Conservation (phyloP, 257 asterid species). For the Solanum ossicruentum region DNA sequence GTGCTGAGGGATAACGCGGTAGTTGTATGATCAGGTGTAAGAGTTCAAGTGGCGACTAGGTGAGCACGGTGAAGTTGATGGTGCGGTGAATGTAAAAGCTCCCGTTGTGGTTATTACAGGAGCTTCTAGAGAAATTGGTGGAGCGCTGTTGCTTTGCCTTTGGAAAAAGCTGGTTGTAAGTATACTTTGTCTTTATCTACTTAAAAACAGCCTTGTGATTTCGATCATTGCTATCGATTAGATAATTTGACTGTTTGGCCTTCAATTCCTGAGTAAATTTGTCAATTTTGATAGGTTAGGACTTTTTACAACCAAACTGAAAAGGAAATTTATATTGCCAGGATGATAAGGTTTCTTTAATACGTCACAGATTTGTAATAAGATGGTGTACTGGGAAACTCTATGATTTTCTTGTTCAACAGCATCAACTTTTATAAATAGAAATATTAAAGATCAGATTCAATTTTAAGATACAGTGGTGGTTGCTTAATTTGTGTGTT, state of each 20-base stretch:
- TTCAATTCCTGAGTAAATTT: neutral
- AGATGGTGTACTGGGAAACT: neutral
- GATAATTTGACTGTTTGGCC: neutral
- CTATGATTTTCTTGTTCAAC: neutral
- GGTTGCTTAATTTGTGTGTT: neutral
- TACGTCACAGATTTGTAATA: neutral
- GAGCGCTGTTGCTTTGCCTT: constrained; percentile 8
- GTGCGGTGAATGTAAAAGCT: neutral
- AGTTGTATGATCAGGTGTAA: neutral
- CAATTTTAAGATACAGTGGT: neutral
- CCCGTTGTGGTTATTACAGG: constrained; percentile 7
- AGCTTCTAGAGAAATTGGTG: constrained; percentile 8
- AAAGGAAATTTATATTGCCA: neutral
- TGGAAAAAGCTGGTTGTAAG: constrained; percentile 10
- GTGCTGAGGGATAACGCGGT: neutral
- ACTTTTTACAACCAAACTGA: neutral
- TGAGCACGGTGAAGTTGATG: neutral
- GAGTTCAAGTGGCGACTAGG: neutral
- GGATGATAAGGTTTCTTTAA: neutral
- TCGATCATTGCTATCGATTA: neutral
- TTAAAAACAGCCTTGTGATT: neutral
- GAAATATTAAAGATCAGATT: neutral
- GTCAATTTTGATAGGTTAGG: neutral
- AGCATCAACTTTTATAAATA: neutral
- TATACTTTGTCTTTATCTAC: neutral